Conservation (phyloP, 768 basidiomycete genomes). For the Leucosporidium creatinivorum region DNA sequence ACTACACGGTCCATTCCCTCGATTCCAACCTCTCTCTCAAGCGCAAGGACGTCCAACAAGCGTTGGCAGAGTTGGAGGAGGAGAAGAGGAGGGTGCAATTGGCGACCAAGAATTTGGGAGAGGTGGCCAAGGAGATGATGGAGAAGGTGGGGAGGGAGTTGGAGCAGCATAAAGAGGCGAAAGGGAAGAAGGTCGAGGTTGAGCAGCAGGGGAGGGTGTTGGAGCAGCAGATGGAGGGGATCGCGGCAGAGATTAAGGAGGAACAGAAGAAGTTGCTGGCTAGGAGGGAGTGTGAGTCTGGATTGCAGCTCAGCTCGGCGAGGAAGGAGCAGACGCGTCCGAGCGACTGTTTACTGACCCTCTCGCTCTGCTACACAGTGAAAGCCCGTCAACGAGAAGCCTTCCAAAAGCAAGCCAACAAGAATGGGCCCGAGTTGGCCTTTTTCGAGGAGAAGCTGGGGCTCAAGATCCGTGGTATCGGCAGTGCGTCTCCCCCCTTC, state of each 20-base stretch:
- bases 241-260: slow-evolving; percentile 20
- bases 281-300: slow-evolving; percentile 16
- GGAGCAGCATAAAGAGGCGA: slow-evolving; percentile 14
- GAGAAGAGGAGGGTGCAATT: slow-evolving; percentile 9
- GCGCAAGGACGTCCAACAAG: neutral
- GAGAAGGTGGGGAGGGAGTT: slow-evolving; percentile 8
- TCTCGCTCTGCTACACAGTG: slow-evolving; percentile 5
- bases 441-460: slow-evolving; percentile 29
- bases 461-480: slow-evolving; percentile 22
- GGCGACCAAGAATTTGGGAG: slow-evolving; percentile 12
- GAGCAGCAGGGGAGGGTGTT: neutral
- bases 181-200: slow-evolving; percentile 10
- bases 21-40: neutral
- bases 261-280: slow-evolving; percentile 3
- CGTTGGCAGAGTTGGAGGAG: slow-evolving; percentile 12
- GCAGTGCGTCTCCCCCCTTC: slow-evolving; percentile 4
- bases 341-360: neutral
- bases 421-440: slow-evolving; percentile 22
- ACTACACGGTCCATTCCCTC: slow-evolving; percentile 11
- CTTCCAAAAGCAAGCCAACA: slow-evolving; percentile 7
- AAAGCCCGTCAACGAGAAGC: slow-evolving; percentile 18
- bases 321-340: no score
- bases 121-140: slow-evolving; percentile 17
- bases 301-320: no score
- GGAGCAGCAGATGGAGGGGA: slow-evolving; percentile 17